Percentiles rank a stretch among this genome's conserved stretches.
These are phyloP conservation scores for Thermothelomyces thermophilus DNA, from an alignment of 2,329 filamentous ascomycete species.

Conservation along the genomic window DNA sequence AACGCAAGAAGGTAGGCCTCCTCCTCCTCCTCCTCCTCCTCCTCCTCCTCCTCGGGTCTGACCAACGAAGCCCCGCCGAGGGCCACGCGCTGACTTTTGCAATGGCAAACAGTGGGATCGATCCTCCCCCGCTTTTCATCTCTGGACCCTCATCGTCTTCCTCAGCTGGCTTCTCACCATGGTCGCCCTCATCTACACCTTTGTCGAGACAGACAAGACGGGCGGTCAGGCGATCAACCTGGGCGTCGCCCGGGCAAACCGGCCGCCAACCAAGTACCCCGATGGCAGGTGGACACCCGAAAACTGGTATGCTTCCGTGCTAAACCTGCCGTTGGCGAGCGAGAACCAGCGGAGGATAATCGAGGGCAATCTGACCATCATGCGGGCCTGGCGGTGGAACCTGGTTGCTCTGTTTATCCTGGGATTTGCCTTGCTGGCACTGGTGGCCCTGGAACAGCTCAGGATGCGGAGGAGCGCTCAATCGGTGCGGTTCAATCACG, in stretches of 20 bases:
- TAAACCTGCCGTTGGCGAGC: constrained; percentile 28
- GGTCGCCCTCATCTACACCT: constrained; percentile 33
- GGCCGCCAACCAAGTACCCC: constrained; percentile 26
- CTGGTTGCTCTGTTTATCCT: constrained; percentile 28
- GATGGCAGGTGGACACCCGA: constrained; percentile 34
- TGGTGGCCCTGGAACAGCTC: constrained; percentile 14
- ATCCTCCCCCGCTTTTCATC: constrained; percentile 27
- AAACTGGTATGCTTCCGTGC: constrained; percentile 34
- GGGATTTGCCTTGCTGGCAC: constrained; percentile 11
- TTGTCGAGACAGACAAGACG: constrained; percentile 28
- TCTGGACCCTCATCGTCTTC: constrained; percentile 31
- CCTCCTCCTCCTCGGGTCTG: not conserved
- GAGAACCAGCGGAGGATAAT: constrained; percentile 23
- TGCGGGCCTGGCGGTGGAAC: constrained; percentile 35
- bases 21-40: not conserved
- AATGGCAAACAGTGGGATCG: constrained; percentile 20
- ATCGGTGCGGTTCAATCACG: no score
- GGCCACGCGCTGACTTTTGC: no score
- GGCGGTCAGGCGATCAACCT: constrained; percentile 30
- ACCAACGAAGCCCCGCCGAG: not conserved
- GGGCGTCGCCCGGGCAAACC: constrained; percentile 18
- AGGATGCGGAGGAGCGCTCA: constrained; percentile 7
- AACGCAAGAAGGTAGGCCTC: constrained; percentile 8
- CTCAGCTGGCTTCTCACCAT: constrained; percentile 33
- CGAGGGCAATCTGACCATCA: constrained; percentile 25